These are phyloP conservation scores for Macrophomina pseudophaseolina DNA, from an alignment of 2,329 filamentous ascomycete species.

Conservation along the genomic window DNA sequence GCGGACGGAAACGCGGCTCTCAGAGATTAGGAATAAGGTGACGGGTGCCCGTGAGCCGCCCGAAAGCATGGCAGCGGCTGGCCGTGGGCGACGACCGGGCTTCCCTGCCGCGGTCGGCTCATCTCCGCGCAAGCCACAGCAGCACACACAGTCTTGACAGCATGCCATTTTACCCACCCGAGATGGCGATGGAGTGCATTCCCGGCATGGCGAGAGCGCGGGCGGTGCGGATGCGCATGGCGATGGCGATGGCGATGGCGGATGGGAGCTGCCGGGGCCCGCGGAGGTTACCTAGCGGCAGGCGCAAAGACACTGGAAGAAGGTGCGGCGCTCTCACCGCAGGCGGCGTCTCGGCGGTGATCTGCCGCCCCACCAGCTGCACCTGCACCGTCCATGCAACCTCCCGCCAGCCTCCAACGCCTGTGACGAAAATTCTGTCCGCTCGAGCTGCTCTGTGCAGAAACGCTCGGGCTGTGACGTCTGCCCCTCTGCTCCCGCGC, in stretches of 20 bases:
- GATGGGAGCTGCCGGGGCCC: too few species aligned
- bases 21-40: neutral
- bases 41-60: slow-evolving; percentile 16
- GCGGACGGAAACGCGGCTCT: slow-evolving; percentile 9
- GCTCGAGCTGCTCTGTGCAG: neutral
- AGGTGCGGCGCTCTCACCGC: slow-evolving; percentile 14
- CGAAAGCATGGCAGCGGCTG: slow-evolving; percentile 8
- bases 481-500: neutral
- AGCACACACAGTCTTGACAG: too few species aligned
- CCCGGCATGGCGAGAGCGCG: neutral
- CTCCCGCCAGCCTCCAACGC: neutral
- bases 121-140: slow-evolving; percentile 6
- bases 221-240: neutral
- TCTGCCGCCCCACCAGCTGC: slow-evolving; percentile 29
- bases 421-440: slow-evolving; percentile 15
- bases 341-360: slow-evolving; percentile 24
- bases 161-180: slow-evolving; percentile 7
- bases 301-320: neutral
- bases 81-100: neutral
- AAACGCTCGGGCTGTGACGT: neutral
- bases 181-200: neutral
- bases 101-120: slow-evolving; percentile 9
- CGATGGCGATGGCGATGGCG: too few species aligned
- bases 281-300: too few species aligned
- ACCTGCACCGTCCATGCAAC: neutral